Percentiles rank a stretch among this genome's conserved stretches.
phyloP scores from a whole-genome alignment of 768 basidiomycete species.

The Amylocystis lapponica region DNA sequence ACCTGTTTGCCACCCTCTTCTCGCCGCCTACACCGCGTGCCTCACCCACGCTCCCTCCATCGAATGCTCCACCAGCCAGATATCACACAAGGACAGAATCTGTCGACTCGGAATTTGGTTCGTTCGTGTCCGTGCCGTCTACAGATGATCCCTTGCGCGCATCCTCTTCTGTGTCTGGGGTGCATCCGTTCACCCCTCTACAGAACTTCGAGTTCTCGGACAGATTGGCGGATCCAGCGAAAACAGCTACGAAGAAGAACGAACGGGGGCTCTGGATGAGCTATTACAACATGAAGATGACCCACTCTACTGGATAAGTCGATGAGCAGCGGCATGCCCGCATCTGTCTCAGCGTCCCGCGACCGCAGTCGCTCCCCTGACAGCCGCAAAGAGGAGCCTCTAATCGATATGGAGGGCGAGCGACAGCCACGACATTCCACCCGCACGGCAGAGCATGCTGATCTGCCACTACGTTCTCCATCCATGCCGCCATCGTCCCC shows the following conservation, averaged over 20 bases:
- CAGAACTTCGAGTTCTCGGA: conserved; percentile 49
- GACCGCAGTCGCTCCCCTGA: neutral
- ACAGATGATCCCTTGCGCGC: conserved; percentile 44
- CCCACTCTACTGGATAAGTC: conserved; percentile 40
- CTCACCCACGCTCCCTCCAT: conserved; percentile 17
- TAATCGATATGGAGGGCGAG: conserved; percentile 9
- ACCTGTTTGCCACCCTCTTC: conserved; percentile 30
- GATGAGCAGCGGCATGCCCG: neutral
- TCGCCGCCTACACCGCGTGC: conserved; percentile 28
- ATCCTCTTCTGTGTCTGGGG: neutral
- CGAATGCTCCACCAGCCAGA: neutral
- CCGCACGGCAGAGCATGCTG: conserved; percentile 4
- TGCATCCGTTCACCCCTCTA: conserved; percentile 11
- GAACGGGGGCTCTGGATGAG: conserved; percentile 56
- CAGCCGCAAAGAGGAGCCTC: neutral
- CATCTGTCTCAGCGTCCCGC: neutral
- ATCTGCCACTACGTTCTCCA: conserved; percentile 16
- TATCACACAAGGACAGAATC: conserved; percentile 15
- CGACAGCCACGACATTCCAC: conserved; percentile 11
- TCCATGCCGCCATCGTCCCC: conserved; percentile 27
- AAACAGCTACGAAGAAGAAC: conserved; percentile 44
- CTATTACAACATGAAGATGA: conserved; percentile 63
- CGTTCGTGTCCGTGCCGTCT: conserved; percentile 53
- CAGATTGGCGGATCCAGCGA: conserved; percentile 52
- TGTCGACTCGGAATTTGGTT: conserved; percentile 50